Percentiles rank a stretch among this genome's conserved stretches.
These are phyloP conservation scores for Fallopia convolvulus DNA, from an alignment of 148 eudicot genomes.

Conservation along the genomic window DNA sequence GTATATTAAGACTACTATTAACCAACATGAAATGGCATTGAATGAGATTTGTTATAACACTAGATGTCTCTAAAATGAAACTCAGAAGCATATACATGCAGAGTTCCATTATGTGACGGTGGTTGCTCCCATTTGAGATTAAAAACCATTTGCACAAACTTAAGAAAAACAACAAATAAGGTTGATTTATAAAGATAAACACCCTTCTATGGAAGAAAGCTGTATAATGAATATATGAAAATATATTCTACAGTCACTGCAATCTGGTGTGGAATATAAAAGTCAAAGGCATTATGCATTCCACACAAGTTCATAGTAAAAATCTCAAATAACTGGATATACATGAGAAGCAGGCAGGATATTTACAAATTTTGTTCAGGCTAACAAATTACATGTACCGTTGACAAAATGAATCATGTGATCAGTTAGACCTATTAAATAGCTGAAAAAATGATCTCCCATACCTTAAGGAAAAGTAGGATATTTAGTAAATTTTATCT, in stretches of 20 bases:
- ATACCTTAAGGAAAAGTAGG: not conserved
- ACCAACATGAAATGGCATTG: not conserved
- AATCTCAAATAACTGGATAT: not conserved
- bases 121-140: not conserved
- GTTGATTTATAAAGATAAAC: not conserved
- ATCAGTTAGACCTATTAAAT: not conserved
- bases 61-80: not conserved
- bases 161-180: not conserved
- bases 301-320: not conserved
- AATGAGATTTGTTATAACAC: not conserved
- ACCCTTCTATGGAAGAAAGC: not conserved
- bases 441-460: not conserved
- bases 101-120: not conserved
- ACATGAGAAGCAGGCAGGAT: not conserved
- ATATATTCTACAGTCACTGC: not conserved
- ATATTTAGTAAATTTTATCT: not conserved
- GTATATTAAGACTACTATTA: not conserved
- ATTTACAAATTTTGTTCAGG: not conserved
- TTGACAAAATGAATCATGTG: not conserved
- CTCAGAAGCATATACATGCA: not conserved
- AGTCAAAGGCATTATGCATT: not conserved
- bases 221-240: not conserved
- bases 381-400: not conserved
- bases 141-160: not conserved
- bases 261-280: not conserved